Base-by-base conservation (phyloP, 192 early-diverging fungal genomes). In the Diversispora eburnea region DNA sequence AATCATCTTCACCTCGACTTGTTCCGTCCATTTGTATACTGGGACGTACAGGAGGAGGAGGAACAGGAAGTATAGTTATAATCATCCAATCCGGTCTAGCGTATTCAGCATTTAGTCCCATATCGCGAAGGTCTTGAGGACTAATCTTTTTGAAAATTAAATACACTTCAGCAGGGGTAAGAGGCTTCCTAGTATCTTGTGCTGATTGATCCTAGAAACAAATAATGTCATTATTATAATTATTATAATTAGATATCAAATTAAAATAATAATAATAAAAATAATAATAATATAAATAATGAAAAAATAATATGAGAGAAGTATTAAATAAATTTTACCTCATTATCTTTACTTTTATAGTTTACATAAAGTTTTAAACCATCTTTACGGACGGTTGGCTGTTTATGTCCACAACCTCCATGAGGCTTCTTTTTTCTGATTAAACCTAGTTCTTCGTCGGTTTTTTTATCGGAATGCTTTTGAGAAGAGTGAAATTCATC, bases 51-150 rank as follows among this genome's bases (percentile, higher is more conserved):
- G 95, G 86, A 83, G 94, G 93, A 1, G 98, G 98, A 49, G 98
- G 95, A 8, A 98, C 95, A 17, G 97, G 94, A 72, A 99, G 84
- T 17, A 95, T 91, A 6, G 94, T 92, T 67, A 97, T 85, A 65
- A 98, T 86, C 95, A 99, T 96, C 97, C 97, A 99, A 80, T 98
- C 97, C 9, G 97, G 97, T 15, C 96, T 88, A 15, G 96, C 96
- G 84, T 86, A 98, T 72, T 95, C 87, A 42, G 91, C 88, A 67
- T 90, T 89, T 22, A 99, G 80, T 33, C 96, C 97, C 89, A 99
- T 92, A 72, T 84, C 84, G 61, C 83, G 73, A 43, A 90, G 88
- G 73, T 98, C 97, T 77, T 91, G 87, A 75, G 96, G 92, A 10
- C 87, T 84, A 70, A 99, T 98, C 67, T 86, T 88, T 77, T 90